Evolutionary conservation across 768 basidiomycete genomes (phyloP).

Genomic region (Mycena albidolilacea): DNA sequence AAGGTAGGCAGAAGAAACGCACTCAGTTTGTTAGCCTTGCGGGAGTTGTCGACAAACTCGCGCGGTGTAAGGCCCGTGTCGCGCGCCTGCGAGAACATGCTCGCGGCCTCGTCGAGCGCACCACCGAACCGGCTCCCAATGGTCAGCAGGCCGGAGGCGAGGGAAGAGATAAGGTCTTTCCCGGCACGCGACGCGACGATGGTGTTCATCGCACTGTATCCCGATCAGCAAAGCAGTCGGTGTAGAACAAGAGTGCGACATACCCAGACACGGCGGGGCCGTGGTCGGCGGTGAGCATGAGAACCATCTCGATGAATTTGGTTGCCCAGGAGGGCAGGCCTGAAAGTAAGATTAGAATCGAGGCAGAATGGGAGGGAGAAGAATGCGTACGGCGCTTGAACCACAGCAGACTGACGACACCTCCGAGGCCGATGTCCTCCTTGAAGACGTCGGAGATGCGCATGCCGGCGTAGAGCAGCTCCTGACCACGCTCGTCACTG

Average conservation of each 20-base stretch:
- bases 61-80: constrained; percentile 96
- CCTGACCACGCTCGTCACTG: constrained; percentile 99
- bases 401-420: constrained; percentile 97
- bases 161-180: constrained; percentile 97
- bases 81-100: constrained; percentile 94
- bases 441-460: constrained; percentile 99
- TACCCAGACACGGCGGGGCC: constrained; percentile 94
- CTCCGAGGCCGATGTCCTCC: constrained; percentile 96
- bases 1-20: constrained; percentile 49
- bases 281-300: constrained; percentile 99
- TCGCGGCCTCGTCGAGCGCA: constrained; percentile 96
- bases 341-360: constrained; percentile 36
- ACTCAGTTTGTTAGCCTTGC: constrained; percentile 96
- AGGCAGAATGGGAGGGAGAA: constrained; percentile 12
- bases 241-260: constrained; percentile 40
- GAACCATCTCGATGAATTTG: constrained; percentile 99
- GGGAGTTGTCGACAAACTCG: constrained; percentile 95
- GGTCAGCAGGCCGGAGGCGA: constrained; percentile 96
- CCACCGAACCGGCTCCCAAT: constrained; percentile 99
- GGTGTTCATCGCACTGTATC: constrained; percentile 93
- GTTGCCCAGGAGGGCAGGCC: constrained; percentile 91
- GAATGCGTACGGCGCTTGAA: constrained; percentile 86
- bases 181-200: constrained; percentile 99
- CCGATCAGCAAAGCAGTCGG: neutral
- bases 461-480: constrained; percentile 99